Conservation (phyloP, 495 filamentous ascomycete genomes). For the Symbiotaphrina buchneri region DNA sequence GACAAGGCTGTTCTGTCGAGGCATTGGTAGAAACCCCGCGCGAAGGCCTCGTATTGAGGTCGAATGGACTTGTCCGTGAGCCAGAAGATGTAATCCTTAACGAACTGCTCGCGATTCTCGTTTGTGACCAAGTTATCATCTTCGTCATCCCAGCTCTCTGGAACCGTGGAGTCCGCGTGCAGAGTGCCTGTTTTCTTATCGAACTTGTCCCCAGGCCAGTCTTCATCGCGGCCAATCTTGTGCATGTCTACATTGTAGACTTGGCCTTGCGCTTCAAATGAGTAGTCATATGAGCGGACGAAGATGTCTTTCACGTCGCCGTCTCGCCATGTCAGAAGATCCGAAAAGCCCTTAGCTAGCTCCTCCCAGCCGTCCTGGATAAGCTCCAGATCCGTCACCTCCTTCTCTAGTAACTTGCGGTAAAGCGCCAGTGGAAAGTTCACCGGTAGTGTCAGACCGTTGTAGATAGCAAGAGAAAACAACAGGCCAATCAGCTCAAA, state of each 20-base stretch:
- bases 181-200: neutral
- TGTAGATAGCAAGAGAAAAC: constrained; percentile 80
- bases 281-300: constrained; percentile 63
- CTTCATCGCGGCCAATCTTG: constrained; percentile 14
- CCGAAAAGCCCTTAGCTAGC: constrained; percentile 45
- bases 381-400: constrained; percentile 41
- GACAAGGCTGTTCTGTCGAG: constrained; percentile 43
- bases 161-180: neutral
- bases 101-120: constrained; percentile 51
- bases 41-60: constrained; percentile 62
- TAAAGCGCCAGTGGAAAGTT: constrained; percentile 76
- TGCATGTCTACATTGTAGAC: constrained; percentile 32
- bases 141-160: constrained; percentile 6
- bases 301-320: constrained; percentile 68
- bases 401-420: constrained; percentile 43
- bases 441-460: constrained; percentile 72
- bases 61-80: constrained; percentile 56
- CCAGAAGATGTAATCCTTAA: constrained; percentile 75
- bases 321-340: constrained; percentile 51
- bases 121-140: constrained; percentile 47
- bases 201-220: constrained; percentile 12
- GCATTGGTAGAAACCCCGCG: constrained; percentile 57
- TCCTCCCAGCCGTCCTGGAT: constrained; percentile 79
- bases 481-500: constrained; percentile 80
- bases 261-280: constrained; percentile 42